phyloP scores from a whole-genome alignment of 306 rosid genomes.

The Sechiopsis laciniata region DNA sequence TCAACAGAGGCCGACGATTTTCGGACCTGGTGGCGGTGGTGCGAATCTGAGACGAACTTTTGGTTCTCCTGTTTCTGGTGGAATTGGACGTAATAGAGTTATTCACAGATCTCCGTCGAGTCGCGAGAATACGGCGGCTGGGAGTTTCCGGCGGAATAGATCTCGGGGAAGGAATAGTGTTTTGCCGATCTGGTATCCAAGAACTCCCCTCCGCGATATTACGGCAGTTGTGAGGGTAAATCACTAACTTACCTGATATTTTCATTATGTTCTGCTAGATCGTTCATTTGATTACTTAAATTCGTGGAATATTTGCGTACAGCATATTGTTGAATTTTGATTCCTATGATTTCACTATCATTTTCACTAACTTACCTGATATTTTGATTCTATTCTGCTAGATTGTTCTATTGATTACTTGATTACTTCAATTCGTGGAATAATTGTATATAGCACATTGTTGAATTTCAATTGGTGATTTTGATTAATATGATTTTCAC shows the following conservation, averaged over 20 bases:
- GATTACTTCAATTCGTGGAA: background rate
- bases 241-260: background rate
- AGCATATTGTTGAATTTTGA: background rate
- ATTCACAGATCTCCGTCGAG: conserved; percentile 11
- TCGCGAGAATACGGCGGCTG: conserved; percentile 29
- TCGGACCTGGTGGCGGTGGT: no score
- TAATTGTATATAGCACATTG: background rate
- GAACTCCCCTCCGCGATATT: conserved; percentile 68
- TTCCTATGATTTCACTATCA: background rate
- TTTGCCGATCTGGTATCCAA: conserved; percentile 77
- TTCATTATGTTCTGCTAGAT: background rate
- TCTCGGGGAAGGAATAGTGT: conserved; percentile 29
- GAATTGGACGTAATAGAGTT: conserved; percentile 29
- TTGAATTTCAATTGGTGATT: background rate
- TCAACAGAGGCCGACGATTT: conserved; percentile 22
- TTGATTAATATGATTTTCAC: background rate
- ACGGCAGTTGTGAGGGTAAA: conserved; percentile 52
- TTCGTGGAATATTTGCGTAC: background rate
- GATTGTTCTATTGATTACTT: background rate
- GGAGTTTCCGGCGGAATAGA: conserved; percentile 31
- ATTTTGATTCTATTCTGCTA: background rate
- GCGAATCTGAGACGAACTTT: conserved; percentile 27
- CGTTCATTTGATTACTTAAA: background rate
- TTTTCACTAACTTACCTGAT: background rate
- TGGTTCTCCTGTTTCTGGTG: conserved; percentile 30